These are phyloP conservation scores for Calonectria pauciramosa DNA, from an alignment of 2,329 filamentous ascomycete genomes.

Conservation along the genomic window DNA sequence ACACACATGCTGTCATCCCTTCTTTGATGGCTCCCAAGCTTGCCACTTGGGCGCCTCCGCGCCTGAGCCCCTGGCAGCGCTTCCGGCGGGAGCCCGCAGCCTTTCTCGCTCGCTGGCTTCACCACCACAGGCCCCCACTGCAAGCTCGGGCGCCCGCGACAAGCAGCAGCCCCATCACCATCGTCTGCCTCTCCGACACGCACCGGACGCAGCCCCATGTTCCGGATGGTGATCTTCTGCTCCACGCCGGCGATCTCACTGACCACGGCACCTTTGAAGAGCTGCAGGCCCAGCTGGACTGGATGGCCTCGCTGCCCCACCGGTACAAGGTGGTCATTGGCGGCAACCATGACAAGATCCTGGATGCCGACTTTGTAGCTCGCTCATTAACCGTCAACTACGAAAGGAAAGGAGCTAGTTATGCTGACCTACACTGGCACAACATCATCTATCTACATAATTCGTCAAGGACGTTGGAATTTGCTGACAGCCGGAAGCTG, in stretches of 20 bases:
- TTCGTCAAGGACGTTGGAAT: conserved; percentile 40
- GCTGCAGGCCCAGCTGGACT: conserved; percentile 26
- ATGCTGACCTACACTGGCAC: conserved; percentile 48
- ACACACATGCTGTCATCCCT: background rate
- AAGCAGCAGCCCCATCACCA: background rate
- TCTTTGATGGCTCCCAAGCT: background rate
- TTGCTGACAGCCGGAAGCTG: conserved; percentile 45
- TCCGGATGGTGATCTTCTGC: conserved; percentile 27
- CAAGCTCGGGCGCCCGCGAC: background rate
- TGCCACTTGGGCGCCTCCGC: background rate
- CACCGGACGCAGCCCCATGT: conserved; percentile 24
- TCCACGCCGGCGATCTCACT: conserved; percentile 31
- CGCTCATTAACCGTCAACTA: conserved; percentile 2
- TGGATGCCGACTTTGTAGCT: conserved; percentile 22
- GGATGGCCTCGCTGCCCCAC: conserved; percentile 16
- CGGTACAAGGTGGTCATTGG: conserved; percentile 26
- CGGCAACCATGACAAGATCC: conserved; percentile 29
- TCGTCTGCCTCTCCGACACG: conserved; percentile 31
- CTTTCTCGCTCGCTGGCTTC: conserved; percentile 21
- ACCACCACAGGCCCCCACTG: background rate
- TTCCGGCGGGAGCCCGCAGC: conserved; percentile 15
- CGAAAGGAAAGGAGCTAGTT: background rate
- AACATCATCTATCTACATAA: conserved; percentile 51
- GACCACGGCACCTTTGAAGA: conserved; percentile 24
- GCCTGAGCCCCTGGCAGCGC: conserved; percentile 17